Evolutionary conservation across 495 filamentous ascomycete species (phyloP), one percentile per base, ranked within the genome.

Genomic region (Lentithecium fluviatile): DNA sequence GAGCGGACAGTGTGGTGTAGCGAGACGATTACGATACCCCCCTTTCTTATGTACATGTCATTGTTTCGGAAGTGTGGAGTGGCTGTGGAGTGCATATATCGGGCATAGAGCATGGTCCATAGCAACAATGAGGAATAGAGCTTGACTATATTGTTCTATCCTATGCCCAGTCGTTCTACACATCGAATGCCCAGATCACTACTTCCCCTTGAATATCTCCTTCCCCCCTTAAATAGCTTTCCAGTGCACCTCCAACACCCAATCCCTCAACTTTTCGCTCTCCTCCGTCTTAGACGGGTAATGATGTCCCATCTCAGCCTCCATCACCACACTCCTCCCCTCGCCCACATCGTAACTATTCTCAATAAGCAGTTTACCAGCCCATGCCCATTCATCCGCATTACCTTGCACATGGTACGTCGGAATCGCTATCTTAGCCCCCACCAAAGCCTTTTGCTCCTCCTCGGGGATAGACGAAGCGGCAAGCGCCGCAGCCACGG

Each of bases 221-320:
- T n/a, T 32, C 29, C 29, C 4, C 29, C 29, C 29, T n/a, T n/a
- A n/a, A n/a, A 32, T 10, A 32, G 29, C 3, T 32, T 38, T 45
- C 42, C n/a, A 17, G 32, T 38, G 53, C 23, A 29, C 26, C 1
- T 34, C 40, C 47, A 42, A 12, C 32, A 59, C 49, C 61, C 61
- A 64, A 5, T 59, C 40, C 37, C 13, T 25, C 12, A 64, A 34
- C 38, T 13, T 32, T 40, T 64, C 55, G 6, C 3, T 64, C 12
- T 58, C 61, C 49, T 58, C 61, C 38, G 20, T 26, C 6, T 32
- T 20, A 15, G 34, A 20, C 11, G 61, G 61, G 43, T 64, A 64
- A 49, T 53, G 54, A 55, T 64, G 61, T n/a, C 50, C 61, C 36
- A 53, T 52, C n/a, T 64, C 47, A 29, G 37, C 24, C 47, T 48